A percentile compares a stretch with the other conserved stretches of the same genome.
phyloP scores from a whole-genome alignment of 2,329 filamentous ascomycete species.

The Exserohilum rostratum region DNA sequence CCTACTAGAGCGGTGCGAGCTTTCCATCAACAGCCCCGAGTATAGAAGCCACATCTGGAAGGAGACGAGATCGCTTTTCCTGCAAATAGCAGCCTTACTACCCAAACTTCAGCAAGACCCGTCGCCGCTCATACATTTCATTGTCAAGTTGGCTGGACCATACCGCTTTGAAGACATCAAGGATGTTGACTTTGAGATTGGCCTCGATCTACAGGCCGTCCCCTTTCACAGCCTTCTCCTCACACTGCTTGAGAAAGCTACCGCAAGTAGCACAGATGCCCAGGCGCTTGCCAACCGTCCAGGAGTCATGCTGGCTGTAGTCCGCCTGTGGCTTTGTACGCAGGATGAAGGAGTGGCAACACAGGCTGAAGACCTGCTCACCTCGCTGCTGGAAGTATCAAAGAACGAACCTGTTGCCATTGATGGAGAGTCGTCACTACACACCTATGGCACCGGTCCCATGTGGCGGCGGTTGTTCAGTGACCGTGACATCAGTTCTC shows the following conservation, averaged over 20 bases:
- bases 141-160: constrained; percentile 56
- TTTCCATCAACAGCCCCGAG: constrained; percentile 47
- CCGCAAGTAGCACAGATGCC: constrained; percentile 58
- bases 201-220: constrained; percentile 55
- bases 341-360: constrained; percentile 61
- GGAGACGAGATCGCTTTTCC: constrained; percentile 44
- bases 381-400: constrained; percentile 58
- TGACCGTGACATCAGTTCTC: constrained; percentile 63
- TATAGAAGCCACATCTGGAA: constrained; percentile 36
- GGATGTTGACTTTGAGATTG: constrained; percentile 61
- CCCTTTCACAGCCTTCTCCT: constrained; percentile 64
- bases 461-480: constrained; percentile 68
- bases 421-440: constrained; percentile 29
- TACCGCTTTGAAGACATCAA: constrained; percentile 50
- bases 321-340: constrained; percentile 65
- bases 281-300: constrained; percentile 64
- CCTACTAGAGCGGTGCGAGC: constrained; percentile 58
- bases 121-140: constrained; percentile 59
- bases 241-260: constrained; percentile 63
- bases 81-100: constrained; percentile 58
- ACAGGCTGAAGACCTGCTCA: constrained; percentile 59
- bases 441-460: constrained; percentile 46
- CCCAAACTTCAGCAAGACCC: constrained; percentile 64
- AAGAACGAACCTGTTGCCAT: constrained; percentile 51
- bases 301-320: constrained; percentile 60